Base-by-base conservation (phyloP, 2,329 filamentous ascomycete species). In the Pestalotiopsis sp. region DNA sequence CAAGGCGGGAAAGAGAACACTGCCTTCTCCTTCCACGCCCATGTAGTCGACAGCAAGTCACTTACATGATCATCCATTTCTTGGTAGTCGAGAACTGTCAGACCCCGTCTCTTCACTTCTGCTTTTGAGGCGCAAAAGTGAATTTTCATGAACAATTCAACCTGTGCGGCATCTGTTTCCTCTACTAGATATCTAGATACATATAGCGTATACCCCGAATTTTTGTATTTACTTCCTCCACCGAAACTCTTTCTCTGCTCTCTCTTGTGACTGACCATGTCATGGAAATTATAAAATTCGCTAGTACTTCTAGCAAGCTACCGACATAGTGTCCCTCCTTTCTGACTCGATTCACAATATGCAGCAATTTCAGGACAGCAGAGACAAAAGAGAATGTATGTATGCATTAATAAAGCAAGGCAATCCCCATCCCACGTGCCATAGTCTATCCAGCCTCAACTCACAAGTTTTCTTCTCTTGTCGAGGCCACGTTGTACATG, bases 1-100 rank as follows among this genome's bases (percentile, higher is more conserved):
- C 7, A 92, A 91, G 78, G 76, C 79, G 6, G 76, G 79, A 1
- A 87, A 85, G 75, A 79, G 83, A 36, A 69, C 68, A 3, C n/a
- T 77, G 56, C 70, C 72, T 7, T 65, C 70, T 13, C 70, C 72
- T 7, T 65, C 70, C 12, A 67, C 64, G 23, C 64, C 45, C 27
- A 20, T 39, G 61, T 64, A 39, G 39, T 49, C 13, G 20, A 59
- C 23, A n/a, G 57, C 57, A n/a, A n/a, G 45, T n/a, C 6, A 20
- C 20, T 5, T 52, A 6, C n/a, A n/a, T 2, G 3, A 17, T 52
- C 20, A 36, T 52, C 45, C 4, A n/a, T 20, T 23, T n/a, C 17
- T 14, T 52, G 9, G 9, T 52, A 52, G 4, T 9, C 17, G 17
- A 20, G 9, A 7, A 52, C n/a, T n/a, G 11, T n/a, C 7, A 52